These are phyloP conservation scores for Ottelia alismoides DNA, from an alignment of 106 monocot species.

Conservation along the genomic window DNA sequence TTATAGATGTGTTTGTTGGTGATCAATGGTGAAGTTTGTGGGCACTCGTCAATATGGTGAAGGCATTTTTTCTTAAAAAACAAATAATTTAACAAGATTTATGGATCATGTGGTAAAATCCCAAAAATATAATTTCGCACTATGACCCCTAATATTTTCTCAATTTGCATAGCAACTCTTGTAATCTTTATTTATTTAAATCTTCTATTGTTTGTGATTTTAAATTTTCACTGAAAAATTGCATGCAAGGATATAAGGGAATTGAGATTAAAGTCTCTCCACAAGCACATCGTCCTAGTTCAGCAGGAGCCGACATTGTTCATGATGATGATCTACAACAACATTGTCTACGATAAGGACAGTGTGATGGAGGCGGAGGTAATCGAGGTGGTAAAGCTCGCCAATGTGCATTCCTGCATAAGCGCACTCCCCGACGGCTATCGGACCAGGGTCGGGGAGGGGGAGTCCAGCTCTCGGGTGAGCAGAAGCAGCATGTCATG, in stretches of 20 bases:
- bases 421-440: conserved; percentile 80
- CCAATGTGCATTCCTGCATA: conserved; percentile 91
- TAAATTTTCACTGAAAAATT: background rate
- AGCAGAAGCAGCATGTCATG: conserved; percentile 19
- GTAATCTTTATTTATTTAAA: too few species aligned
- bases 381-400: conserved; percentile 71
- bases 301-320: conserved; percentile 86
- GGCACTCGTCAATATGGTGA: too few species aligned
- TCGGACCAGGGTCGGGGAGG: conserved; percentile 29
- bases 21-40: too few species aligned
- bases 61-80: background rate
- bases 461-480: conserved; percentile 22
- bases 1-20: too few species aligned
- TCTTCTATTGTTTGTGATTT: too few species aligned
- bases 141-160: too few species aligned
- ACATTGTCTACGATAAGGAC: conserved; percentile 82
- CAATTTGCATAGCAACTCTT: too few species aligned
- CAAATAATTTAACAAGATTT: too few species aligned
- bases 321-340: conserved; percentile 57
- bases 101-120: too few species aligned
- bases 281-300: conserved; percentile 66
- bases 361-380: conserved; percentile 62
- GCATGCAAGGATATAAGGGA: conserved; percentile 71
- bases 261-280: conserved; percentile 45
- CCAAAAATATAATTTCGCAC: too few species aligned